These are phyloP conservation scores for Coemansia sp. DNA, from an alignment of 192 early-diverging fungal genomes.

Conservation along the genomic window DNA sequence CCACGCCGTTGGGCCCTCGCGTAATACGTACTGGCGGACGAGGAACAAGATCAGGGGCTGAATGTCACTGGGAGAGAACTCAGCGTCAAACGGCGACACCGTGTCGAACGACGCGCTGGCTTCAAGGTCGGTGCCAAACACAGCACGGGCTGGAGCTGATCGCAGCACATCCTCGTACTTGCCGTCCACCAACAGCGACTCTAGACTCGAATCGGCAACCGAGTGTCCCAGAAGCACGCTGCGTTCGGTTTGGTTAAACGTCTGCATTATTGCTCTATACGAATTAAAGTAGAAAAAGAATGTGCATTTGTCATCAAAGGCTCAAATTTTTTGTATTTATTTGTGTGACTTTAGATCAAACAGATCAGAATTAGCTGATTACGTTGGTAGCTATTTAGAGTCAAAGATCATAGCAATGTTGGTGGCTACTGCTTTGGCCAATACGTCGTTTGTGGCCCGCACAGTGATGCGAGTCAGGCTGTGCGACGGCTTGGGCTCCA, in stretches of 20 bases:
- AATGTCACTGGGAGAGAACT: conserved; percentile 47
- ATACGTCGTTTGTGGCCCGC: conserved; percentile 79
- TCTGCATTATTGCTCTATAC: not conserved
- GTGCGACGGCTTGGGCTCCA: conserved; percentile 84
- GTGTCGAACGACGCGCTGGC: conserved; percentile 5
- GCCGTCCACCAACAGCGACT: conserved; percentile 31
- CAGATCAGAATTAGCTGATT: no score
- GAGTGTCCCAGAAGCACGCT: conserved; percentile 32
- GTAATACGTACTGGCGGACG: conserved; percentile 9
- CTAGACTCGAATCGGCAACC: conserved; percentile 5
- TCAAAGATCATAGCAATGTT: conserved; percentile 48
- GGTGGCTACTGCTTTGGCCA: conserved; percentile 57
- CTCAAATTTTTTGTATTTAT: no score
- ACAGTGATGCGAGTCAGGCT: conserved; percentile 88
- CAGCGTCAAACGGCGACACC: conserved; percentile 34
- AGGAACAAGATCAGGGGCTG: conserved; percentile 27
- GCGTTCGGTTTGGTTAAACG: conserved; percentile 4
- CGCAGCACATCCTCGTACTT: conserved; percentile 57
- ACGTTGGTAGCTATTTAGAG: not conserved
- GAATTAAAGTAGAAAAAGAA: not conserved
- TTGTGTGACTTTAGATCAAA: no score
- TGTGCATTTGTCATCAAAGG: not conserved
- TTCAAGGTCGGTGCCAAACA: conserved; percentile 57
- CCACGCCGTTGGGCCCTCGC: conserved; percentile 17
- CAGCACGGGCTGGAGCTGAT: conserved; percentile 33